Percentiles rank a stretch among this genome's conserved stretches.
phyloP scores from a whole-genome alignment of 2,329 filamentous ascomycete species.

The Madurella mycetomatis region DNA sequence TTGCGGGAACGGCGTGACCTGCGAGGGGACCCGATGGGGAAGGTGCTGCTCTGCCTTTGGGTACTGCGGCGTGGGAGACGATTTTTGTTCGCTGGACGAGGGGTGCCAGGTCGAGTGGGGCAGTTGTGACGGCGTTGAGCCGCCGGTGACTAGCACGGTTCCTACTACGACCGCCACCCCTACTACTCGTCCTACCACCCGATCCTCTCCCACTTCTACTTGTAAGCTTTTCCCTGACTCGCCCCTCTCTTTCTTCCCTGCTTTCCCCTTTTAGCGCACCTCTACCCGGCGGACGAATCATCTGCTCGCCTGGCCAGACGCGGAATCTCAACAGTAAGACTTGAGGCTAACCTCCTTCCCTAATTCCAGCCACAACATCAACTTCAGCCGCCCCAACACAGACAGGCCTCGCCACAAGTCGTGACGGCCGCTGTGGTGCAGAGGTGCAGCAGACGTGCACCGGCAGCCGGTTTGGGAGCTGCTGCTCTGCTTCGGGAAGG shows the following conservation, averaged over 20 bases:
- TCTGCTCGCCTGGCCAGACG: no score
- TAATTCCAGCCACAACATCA: no score
- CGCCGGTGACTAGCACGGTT: neutral
- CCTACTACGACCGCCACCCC: neutral
- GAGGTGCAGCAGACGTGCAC: conserved; percentile 21
- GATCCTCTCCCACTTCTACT: no score
- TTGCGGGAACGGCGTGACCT: conserved; percentile 26
- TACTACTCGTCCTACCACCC: no score
- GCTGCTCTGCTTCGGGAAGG: conserved; percentile 18
- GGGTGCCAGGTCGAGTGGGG: conserved; percentile 24
- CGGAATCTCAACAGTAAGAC: no score
- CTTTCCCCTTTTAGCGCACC: no score
- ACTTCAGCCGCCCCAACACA: neutral
- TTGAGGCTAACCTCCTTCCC: no score
- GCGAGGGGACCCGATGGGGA: conserved; percentile 24
- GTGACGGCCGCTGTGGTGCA: conserved; percentile 22
- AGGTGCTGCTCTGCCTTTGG: conserved; percentile 24
- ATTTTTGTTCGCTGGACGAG: conserved; percentile 19
- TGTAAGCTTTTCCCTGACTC: no score
- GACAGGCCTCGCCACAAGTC: conserved; percentile 16
- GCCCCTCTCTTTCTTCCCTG: no score
- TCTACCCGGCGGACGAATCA: no score
- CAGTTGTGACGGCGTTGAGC: conserved; percentile 6
- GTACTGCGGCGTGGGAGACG: conserved; percentile 21
- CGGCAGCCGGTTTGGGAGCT: conserved; percentile 22